Evolutionary conservation across 2,329 filamentous ascomycete species (phyloP).

Genomic region (Rugonectria rugulosa): DNA sequence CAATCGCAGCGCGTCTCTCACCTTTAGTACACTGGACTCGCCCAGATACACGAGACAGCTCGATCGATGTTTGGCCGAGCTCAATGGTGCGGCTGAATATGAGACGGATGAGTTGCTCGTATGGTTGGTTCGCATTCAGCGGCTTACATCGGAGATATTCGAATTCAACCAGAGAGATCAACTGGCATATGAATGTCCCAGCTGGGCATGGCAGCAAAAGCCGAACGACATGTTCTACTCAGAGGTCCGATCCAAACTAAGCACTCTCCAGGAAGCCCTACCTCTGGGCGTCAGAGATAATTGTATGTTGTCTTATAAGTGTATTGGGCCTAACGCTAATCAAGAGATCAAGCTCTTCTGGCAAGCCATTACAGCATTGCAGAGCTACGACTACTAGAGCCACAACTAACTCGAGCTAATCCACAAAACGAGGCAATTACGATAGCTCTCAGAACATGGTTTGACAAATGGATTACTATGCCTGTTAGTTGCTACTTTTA

Average conservation of each 20-base stretch:
- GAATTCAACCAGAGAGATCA: constrained; percentile 17
- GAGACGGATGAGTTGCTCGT: constrained; percentile 16
- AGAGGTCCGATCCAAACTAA: constrained; percentile 7
- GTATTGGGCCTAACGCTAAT: not conserved
- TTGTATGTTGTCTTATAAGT: not conserved
- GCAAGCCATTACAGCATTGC: constrained; percentile 15
- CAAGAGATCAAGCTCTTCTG: constrained; percentile 10
- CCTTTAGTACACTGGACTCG: constrained; percentile 12
- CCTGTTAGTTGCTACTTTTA: constrained; percentile 14
- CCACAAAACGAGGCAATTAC: not conserved
- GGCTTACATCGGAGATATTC: constrained; percentile 14
- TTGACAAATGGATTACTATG: constrained; percentile 19
- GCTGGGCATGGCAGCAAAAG: not conserved
- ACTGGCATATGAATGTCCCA: constrained; percentile 2
- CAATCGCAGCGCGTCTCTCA: constrained; percentile 8
- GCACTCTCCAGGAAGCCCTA: not conserved
- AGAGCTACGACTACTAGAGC: constrained; percentile 10
- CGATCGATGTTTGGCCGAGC: constrained; percentile 13
- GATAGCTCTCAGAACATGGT: constrained; percentile 16
- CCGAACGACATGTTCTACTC: not conserved
- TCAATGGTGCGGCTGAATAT: constrained; percentile 12
- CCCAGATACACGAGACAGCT: constrained; percentile 15
- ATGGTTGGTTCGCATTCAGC: constrained; percentile 17
- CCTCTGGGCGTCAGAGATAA: not conserved
- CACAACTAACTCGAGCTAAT: constrained; percentile 8